Conservation (phyloP, 2,329 filamentous ascomycete species). For the Colletotrichum neosansevieriae region DNA sequence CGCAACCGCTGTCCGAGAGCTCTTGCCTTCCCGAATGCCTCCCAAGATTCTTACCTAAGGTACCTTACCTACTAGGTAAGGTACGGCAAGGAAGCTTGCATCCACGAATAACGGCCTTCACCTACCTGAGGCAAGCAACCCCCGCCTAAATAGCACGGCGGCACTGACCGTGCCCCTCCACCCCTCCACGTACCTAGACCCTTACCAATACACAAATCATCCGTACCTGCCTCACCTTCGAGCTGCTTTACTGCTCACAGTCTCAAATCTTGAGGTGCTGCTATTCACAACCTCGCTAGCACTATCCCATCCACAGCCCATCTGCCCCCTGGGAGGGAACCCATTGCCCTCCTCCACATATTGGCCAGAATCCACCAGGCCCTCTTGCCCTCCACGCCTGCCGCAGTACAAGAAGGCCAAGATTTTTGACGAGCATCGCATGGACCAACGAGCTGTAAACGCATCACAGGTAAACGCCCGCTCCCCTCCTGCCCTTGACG, state of each 20-base stretch:
- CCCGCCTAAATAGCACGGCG: slow-evolving; percentile 1
- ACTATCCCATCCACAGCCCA: slow-evolving; percentile 8
- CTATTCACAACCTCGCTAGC: neutral
- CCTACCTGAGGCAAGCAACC: slow-evolving; percentile 17
- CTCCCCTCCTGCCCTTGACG: slow-evolving; percentile 33
- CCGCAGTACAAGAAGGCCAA: slow-evolving; percentile 31
- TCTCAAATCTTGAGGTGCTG: slow-evolving; percentile 8
- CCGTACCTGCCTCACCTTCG: slow-evolving; percentile 12
- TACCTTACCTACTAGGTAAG: no score
- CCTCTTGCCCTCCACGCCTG: slow-evolving; percentile 10
- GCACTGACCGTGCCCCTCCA: slow-evolving; percentile 1
- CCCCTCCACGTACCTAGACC: slow-evolving; percentile 7
- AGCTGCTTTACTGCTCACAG: neutral
- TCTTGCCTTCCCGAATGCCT: no score
- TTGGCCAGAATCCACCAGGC: slow-evolving; percentile 9
- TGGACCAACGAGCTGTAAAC: slow-evolving; percentile 31
- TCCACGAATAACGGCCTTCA: slow-evolving; percentile 4
- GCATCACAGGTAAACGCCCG: slow-evolving; percentile 28
- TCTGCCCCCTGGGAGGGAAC: slow-evolving; percentile 33
- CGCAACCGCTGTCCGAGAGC: no score
- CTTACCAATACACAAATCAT: slow-evolving; percentile 5
- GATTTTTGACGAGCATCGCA: slow-evolving; percentile 25
- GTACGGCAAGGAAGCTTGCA: neutral
- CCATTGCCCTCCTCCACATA: slow-evolving; percentile 22
- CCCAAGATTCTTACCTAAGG: neutral